phyloP scores from a whole-genome alignment of 805 yeast species.

The Wickerhamomyces sydowiorum region DNA sequence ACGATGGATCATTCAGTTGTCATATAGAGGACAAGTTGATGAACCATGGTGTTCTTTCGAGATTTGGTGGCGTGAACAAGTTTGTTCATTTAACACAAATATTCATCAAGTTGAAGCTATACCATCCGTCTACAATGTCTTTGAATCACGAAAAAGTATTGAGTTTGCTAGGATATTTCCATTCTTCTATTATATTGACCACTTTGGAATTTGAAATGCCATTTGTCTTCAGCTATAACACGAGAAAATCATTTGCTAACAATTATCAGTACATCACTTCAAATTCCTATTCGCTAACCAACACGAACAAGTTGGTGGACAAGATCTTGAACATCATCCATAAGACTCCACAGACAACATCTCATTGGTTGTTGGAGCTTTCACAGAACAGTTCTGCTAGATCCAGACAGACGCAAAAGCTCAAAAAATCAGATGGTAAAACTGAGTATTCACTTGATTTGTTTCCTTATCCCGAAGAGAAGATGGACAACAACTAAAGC shows the following conservation, averaged over 20 bases:
- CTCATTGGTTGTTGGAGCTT: background rate
- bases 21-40: background rate
- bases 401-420: background rate
- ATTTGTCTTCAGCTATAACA: slow-evolving; percentile 21
- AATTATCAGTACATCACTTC: slow-evolving; percentile 20
- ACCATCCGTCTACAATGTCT: background rate
- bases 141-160: background rate
- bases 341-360: background rate
- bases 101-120: background rate
- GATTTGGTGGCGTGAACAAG: background rate
- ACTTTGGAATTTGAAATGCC: slow-evolving; percentile 27
- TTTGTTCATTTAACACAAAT: background rate
- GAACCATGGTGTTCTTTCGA: background rate
- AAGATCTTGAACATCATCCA: slow-evolving; percentile 5
- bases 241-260: slow-evolving; percentile 14
- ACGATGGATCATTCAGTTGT: background rate
- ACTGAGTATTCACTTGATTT: background rate
- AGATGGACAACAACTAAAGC: slow-evolving; percentile 7
- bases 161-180: slow-evolving; percentile 22
- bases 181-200: slow-evolving; percentile 22
- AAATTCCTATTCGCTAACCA: slow-evolving; percentile 18
- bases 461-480: slow-evolving; percentile 5
- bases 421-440: background rate
- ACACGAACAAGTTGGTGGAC: slow-evolving; percentile 16
- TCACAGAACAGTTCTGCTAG: background rate